Percentiles rank a stretch among this genome's conserved stretches.
phyloP scores from a whole-genome alignment of 106 monocot species.

The Agapanthus africanus region DNA sequence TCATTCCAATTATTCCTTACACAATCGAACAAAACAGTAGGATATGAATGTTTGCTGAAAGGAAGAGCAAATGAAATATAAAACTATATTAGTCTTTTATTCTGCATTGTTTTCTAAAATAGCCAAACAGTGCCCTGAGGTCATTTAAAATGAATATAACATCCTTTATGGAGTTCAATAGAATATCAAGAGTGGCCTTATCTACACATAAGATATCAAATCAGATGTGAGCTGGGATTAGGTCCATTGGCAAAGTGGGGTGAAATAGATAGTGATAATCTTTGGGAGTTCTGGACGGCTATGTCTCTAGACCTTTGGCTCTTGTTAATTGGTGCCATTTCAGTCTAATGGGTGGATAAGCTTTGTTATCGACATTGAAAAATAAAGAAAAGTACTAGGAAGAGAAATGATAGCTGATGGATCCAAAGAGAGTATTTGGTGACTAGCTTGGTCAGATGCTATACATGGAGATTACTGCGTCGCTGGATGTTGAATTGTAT shows the following conservation, averaged over 20 bases:
- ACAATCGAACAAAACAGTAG: slow-evolving; percentile 7
- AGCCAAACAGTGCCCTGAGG: not conserved
- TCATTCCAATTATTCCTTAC: not conserved
- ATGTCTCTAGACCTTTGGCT: not conserved
- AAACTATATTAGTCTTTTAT: slow-evolving; percentile 2
- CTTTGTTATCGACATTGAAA: slow-evolving; percentile 6
- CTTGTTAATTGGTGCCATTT: not conserved
- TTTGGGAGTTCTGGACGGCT: not conserved
- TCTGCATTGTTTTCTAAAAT: not conserved
- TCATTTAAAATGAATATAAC: not conserved
- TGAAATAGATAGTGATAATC: not conserved
- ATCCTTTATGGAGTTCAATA: slow-evolving; percentile 7
- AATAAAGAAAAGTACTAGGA: not conserved
- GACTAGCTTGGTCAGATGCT: not conserved
- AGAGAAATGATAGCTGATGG: not conserved
- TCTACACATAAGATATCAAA: no score
- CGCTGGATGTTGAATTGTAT: not conserved
- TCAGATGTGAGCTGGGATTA: slow-evolving; percentile 4
- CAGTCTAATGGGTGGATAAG: not conserved
- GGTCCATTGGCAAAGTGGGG: not conserved
- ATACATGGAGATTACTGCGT: not conserved
- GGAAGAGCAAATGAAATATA: not conserved
- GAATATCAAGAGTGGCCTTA: slow-evolving; percentile 8
- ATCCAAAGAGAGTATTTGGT: not conserved
- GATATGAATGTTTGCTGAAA: not conserved